phyloP scores from a whole-genome alignment of 305 asterid species.

The Withania somnifera region DNA sequence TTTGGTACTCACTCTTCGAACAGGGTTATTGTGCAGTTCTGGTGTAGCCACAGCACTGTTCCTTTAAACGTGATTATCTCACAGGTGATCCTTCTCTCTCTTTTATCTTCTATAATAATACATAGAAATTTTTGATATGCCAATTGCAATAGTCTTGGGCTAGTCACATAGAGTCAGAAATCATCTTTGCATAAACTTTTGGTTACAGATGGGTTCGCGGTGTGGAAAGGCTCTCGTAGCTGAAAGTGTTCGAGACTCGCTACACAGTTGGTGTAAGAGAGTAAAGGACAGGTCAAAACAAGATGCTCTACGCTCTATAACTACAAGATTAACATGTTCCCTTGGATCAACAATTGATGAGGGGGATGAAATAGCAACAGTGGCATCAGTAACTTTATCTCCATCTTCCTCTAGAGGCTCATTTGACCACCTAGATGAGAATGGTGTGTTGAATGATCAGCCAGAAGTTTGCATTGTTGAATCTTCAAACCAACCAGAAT shows the following conservation, averaged over 20 bases:
- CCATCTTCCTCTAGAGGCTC: slow-evolving; percentile 52
- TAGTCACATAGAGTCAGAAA: neutral
- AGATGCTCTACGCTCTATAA: slow-evolving; percentile 35
- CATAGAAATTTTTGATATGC: neutral
- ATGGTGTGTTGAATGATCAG: slow-evolving; percentile 7
- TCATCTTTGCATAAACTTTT: neutral
- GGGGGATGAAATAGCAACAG: slow-evolving; percentile 61
- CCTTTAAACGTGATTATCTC: slow-evolving; percentile 71
- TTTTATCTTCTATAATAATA: neutral
- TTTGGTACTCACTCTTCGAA: slow-evolving; percentile 1
- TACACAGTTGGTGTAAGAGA: slow-evolving; percentile 96
- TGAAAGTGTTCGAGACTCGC: slow-evolving; percentile 71
- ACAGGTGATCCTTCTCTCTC: slow-evolving; percentile 32
- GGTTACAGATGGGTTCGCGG: slow-evolving; percentile 68
- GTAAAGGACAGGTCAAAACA: slow-evolving; percentile 60
- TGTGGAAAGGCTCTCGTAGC: slow-evolving; percentile 81
- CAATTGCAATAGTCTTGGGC: neutral
- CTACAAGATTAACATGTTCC: slow-evolving; percentile 74
- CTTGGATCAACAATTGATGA: slow-evolving; percentile 51
- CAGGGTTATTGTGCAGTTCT: slow-evolving; percentile 80
- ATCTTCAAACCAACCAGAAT: slow-evolving; percentile 9
- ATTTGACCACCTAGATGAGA: slow-evolving; percentile 22
- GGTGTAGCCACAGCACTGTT: slow-evolving; percentile 92
- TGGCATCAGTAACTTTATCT: slow-evolving; percentile 54
- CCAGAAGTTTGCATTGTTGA: slow-evolving; percentile 14